Conservation (phyloP, 228 moss, liverwort and hornwort species). For the Sphagnum magellanicum region DNA sequence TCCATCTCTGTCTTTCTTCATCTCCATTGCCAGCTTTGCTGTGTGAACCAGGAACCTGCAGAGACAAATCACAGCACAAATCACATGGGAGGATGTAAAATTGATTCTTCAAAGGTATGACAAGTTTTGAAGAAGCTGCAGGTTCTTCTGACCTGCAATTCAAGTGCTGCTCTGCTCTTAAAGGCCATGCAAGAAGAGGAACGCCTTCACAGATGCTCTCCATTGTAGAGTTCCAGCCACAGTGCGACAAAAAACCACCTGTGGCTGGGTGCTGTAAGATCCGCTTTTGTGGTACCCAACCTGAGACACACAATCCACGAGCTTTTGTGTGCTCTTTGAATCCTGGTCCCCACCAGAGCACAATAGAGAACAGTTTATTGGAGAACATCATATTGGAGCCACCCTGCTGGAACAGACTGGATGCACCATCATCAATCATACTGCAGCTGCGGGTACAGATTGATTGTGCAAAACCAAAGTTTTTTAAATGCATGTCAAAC, state of each 20-base stretch:
- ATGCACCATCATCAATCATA: neutral
- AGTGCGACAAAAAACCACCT: conserved; percentile 44
- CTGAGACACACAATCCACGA: conserved; percentile 19
- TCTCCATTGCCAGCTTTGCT: conserved; percentile 27
- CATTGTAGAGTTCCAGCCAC: conserved; percentile 54
- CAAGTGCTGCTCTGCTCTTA: conserved; percentile 42
- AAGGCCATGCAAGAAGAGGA: conserved; percentile 45
- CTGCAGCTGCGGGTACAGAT: neutral
- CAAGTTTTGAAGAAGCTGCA: too few species aligned
- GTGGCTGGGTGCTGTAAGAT: conserved; percentile 26
- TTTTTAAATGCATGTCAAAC: neutral
- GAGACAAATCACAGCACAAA: too few species aligned
- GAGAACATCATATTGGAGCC: neutral
- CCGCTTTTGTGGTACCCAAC: conserved; percentile 25
- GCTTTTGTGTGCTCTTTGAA: conserved; percentile 28
- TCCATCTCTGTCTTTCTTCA: neutral
- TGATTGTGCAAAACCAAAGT: neutral
- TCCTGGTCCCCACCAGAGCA: conserved; percentile 8
- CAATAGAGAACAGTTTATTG: neutral
- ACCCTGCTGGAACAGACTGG: neutral
- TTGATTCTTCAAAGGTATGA: too few species aligned
- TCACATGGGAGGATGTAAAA: too few species aligned
- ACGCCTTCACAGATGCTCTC: conserved; percentile 29
- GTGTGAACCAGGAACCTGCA: conserved; percentile 22
- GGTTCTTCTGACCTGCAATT: conserved; percentile 36